A percentile compares a stretch with the other conserved stretches of the same genome.
Evolutionary conservation across 2,329 filamentous ascomycete genomes (phyloP).

Genomic region (Venturia aucupariae): DNA sequence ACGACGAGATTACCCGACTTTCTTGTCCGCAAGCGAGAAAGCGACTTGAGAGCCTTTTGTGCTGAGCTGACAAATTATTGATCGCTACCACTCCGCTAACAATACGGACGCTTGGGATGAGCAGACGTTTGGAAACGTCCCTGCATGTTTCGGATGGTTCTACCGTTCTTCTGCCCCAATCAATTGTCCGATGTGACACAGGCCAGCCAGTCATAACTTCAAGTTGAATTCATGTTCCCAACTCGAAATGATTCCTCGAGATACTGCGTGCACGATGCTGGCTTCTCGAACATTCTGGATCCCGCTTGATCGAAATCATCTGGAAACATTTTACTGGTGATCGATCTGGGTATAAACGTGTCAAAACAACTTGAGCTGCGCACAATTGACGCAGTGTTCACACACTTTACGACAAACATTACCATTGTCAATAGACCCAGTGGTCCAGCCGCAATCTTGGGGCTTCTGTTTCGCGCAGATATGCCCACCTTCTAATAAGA

Average conservation of each 20-base stretch:
- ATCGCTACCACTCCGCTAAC: not conserved
- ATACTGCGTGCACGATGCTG: not conserved
- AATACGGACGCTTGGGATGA: not conserved
- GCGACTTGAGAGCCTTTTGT: slow-evolving; percentile 2
- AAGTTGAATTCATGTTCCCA: not conserved
- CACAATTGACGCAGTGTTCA: not conserved
- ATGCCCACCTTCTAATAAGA: slow-evolving; percentile 5
- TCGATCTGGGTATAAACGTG: not conserved
- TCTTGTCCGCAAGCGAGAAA: not conserved
- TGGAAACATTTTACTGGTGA: not conserved
- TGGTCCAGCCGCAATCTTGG: not conserved
- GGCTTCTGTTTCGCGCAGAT: not conserved
- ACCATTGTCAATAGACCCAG: not conserved
- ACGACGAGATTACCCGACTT: not conserved
- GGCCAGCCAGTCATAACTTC: not conserved
- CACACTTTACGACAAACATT: not conserved
- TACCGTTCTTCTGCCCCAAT: not conserved
- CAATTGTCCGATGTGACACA: not conserved
- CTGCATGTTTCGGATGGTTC: not conserved
- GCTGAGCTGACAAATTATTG: not conserved
- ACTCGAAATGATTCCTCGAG: not conserved
- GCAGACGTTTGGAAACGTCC: not conserved
- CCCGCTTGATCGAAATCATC: not conserved
- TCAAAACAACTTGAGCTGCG: not conserved
- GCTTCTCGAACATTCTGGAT: not conserved